phyloP scores from a whole-genome alignment of 176 grass and related monocot genomes.

The Saccharum spontaneum region DNA sequence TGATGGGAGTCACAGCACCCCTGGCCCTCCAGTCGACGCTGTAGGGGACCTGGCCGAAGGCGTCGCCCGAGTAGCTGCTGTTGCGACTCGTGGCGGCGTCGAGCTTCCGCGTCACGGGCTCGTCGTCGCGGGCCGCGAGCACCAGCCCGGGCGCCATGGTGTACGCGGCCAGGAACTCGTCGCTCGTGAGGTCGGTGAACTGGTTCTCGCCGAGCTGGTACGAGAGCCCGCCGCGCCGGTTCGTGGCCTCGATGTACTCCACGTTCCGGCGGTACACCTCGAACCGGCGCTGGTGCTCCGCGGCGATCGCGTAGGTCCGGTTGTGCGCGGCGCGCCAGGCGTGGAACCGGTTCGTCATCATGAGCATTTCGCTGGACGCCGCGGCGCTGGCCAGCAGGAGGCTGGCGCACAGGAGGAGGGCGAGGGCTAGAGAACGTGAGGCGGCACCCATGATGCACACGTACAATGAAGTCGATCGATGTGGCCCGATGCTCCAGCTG shows the following conservation, averaged over 20 bases:
- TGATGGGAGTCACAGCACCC: slow-evolving; percentile 7
- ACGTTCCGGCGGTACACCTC: slow-evolving; percentile 34
- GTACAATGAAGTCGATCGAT: no score
- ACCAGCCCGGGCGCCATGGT: not conserved
- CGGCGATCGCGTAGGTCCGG: slow-evolving; percentile 8
- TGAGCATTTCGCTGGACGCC: no score
- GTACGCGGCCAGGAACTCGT: slow-evolving; percentile 29
- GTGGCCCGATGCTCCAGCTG: no score
- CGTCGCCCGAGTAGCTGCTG: not conserved
- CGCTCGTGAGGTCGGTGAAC: slow-evolving; percentile 43
- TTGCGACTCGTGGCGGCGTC: not conserved
- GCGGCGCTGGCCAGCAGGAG: no score
- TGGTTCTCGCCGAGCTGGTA: slow-evolving; percentile 38
- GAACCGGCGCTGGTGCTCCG: slow-evolving; percentile 35
- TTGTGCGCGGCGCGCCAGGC: slow-evolving; percentile 25
- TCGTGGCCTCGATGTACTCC: slow-evolving; percentile 39
- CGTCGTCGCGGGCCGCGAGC: not conserved
- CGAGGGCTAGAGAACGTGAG: no score
- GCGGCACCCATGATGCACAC: no score
- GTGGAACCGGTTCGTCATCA: slow-evolving; percentile 2
- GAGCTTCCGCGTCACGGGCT: no score
- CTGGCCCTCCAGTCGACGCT: slow-evolving; percentile 23
- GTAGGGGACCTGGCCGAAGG: not conserved
- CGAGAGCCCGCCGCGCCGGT: not conserved
- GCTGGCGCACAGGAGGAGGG: no score